Evolutionary conservation across 78 protist species (phyloP).

Genomic region (Dictyostelium firmibasis): DNA sequence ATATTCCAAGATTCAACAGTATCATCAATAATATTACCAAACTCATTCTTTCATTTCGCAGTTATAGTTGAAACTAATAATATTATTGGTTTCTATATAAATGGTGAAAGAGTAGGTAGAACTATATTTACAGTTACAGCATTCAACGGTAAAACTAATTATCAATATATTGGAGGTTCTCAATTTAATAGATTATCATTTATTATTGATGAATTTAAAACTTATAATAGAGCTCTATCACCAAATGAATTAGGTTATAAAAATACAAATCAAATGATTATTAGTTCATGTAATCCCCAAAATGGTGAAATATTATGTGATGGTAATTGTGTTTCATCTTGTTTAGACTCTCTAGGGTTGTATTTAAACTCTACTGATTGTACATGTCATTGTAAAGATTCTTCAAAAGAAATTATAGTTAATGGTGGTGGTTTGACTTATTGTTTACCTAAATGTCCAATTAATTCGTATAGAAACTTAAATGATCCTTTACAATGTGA

Average conservation of each 20-base stretch:
- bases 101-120: neutral
- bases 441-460: neutral
- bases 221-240: neutral
- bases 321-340: neutral
- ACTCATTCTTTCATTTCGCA: slow-evolving; percentile 23
- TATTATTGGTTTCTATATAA: neutral
- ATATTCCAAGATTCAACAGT: neutral
- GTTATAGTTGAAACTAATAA: neutral
- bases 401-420: neutral
- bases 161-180: slow-evolving; percentile 7
- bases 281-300: neutral
- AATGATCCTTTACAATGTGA: neutral
- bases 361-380: neutral
- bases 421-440: neutral
- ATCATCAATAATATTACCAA: neutral
- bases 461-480: neutral
- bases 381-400: neutral
- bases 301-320: neutral
- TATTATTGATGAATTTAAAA: slow-evolving; percentile 1
- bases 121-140: neutral
- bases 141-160: neutral
- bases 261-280: neutral
- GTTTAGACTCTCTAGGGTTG: neutral
- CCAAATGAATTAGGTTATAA: neutral
- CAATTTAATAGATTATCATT: neutral